Evolutionary conservation across 768 basidiomycete genomes (phyloP), one percentile per base, ranked within the genome.

Genomic region (Agrocybe pediades): DNA sequence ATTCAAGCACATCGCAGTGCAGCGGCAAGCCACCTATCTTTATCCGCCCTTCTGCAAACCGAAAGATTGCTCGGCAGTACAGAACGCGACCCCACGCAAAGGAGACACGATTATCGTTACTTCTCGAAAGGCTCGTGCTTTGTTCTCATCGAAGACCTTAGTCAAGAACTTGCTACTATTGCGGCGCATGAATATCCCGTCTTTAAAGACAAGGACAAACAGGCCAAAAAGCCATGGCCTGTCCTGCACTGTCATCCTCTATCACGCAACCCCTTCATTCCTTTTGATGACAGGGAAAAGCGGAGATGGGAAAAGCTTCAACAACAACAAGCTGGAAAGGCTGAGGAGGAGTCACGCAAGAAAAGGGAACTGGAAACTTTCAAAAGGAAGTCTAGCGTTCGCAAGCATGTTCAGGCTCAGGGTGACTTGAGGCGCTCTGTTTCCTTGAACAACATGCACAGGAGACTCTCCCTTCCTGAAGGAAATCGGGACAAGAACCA

Each of bases 31-130:
- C 75, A 78, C 53, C 80, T 75, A 36, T 76, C 81, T 52, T 75
- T 90, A 24, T 81, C 79, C 11, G 82, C 77, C 27, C 77, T 90
- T 16, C 74, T 92, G 40, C 85, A 92, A 61, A 87, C 88, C 17
- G 97, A 98, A 67, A 86, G 86, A 56, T 69, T 91, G 39, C 85
- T 92, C 58, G 97, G 97, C 42, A 89, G 86, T 1, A 87, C 84
- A 16, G 97, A 99, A 74, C 90, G 96, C 42, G 97, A 99, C 71
- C 88, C 92, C 1, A 86, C 83, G 17, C 90, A 95, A 57, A 91
- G 84, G 57, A 85, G 95, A 46, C 87, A 89, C 58, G 94, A 95
- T 68, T 92, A 85, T 65, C 83, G 81, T 52, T 99, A 98, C 68
- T 98, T 98, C 69, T 71, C 82, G 16, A 83, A 85, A 39, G 78